Evolutionary conservation across 768 basidiomycete genomes (phyloP).

Genomic region (Tulasnella sp.): DNA sequence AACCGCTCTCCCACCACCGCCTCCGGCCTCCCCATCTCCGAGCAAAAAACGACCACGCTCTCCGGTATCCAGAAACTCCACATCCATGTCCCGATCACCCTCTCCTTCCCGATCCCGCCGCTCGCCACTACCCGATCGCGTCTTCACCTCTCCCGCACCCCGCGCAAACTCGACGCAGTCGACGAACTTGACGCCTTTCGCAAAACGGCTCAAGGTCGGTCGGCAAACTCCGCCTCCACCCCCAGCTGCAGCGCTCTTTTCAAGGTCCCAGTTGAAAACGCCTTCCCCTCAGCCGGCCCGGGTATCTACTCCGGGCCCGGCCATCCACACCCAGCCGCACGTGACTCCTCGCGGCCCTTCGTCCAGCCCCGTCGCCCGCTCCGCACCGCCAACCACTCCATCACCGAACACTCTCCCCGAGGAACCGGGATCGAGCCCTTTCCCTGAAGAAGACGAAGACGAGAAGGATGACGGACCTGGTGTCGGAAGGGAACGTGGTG

Average conservation of each 20-base stretch:
- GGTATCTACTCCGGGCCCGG: too few species aligned
- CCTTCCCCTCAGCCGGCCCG: too few species aligned
- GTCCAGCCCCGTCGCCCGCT: neutral
- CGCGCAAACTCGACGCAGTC: neutral
- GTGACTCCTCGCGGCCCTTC: neutral
- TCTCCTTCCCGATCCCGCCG: neutral
- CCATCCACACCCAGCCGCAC: neutral
- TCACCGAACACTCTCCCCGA: neutral
- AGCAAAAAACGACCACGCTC: too few species aligned
- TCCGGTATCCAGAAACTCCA: too few species aligned
- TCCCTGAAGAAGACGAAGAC: neutral
- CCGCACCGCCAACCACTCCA: neutral
- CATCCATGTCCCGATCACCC: neutral
- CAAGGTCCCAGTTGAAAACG: neutral
- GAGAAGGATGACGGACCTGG: neutral
- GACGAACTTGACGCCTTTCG: neutral
- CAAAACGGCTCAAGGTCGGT: neutral
- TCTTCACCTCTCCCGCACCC: neutral
- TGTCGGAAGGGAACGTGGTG: neutral
- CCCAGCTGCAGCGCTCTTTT: neutral
- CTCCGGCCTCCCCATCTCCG: too few species aligned
- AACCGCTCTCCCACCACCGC: too few species aligned
- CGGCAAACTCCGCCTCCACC: too few species aligned
- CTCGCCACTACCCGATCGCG: neutral
- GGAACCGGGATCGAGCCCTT: neutral